phyloP scores from a whole-genome alignment of 192 early-diverging fungal genomes.

The Coemansia sp. region DNA sequence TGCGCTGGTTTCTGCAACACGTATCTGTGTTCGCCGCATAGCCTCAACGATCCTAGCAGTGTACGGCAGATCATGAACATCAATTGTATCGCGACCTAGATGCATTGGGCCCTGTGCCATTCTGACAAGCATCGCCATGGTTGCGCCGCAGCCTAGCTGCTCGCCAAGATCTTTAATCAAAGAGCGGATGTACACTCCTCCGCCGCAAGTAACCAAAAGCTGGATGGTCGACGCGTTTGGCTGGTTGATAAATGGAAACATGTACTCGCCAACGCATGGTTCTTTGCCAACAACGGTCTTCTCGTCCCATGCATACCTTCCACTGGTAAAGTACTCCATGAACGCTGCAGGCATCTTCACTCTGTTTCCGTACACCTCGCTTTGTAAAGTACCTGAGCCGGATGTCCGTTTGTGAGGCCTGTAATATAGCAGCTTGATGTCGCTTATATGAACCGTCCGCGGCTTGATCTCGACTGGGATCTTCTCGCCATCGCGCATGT shows the following conservation, averaged over 20 bases:
- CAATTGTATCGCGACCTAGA: conserved; percentile 51
- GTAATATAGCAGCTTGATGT: conserved; percentile 26
- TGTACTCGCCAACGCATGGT: conserved; percentile 11
- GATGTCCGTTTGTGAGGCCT: background rate
- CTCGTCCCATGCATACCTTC: conserved; percentile 21
- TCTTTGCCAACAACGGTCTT: background rate
- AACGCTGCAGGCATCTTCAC: conserved; percentile 18
- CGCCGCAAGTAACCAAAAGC: conserved; percentile 62
- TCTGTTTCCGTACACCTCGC: conserved; percentile 2
- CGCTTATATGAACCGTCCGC: conserved; percentile 18
- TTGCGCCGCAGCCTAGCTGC: conserved; percentile 57
- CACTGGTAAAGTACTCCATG: conserved; percentile 21
- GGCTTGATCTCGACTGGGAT: conserved; percentile 16
- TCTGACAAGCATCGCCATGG: conserved; percentile 64
- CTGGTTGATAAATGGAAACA: conserved; percentile 27
- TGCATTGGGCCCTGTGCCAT: conserved; percentile 60
- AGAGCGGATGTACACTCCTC: conserved; percentile 75
- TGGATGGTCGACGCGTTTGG: conserved; percentile 52
- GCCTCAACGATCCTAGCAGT: conserved; percentile 22
- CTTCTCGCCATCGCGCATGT: conserved; percentile 58
- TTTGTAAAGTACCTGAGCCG: background rate
- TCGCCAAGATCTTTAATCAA: conserved; percentile 69
- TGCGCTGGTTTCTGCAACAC: background rate
- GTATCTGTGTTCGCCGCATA: conserved; percentile 16
- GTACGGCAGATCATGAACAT: conserved; percentile 45